phyloP scores from a whole-genome alignment of 1,284 basidiomycete species.

The Microbotryomycetes sp. region DNA sequence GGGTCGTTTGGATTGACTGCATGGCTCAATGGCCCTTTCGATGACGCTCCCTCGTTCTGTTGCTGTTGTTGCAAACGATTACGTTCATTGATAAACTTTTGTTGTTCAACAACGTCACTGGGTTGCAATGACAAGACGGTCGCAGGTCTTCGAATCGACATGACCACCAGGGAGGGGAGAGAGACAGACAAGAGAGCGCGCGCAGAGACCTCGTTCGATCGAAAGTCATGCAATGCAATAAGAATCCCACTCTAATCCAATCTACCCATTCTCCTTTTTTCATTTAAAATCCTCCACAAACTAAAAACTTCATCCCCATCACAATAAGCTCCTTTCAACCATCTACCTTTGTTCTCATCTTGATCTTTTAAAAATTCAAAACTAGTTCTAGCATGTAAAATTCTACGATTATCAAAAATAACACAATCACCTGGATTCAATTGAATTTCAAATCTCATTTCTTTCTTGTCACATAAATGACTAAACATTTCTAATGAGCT shows the following conservation, averaged over 20 bases:
- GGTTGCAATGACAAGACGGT: neutral
- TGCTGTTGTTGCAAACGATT: neutral
- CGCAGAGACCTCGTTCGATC: neutral
- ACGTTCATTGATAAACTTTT: neutral
- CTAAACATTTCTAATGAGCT: slow-evolving; percentile 51
- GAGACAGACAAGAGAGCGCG: neutral
- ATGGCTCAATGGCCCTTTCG: too few species aligned
- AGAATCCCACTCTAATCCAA: slow-evolving; percentile 8
- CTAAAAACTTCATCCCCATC: slow-evolving; percentile 37
- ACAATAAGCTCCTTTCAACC: slow-evolving; percentile 33
- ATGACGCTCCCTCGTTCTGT: neutral
- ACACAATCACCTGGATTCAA: slow-evolving; percentile 80
- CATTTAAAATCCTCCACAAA: slow-evolving; percentile 22
- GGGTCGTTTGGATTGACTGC: too few species aligned
- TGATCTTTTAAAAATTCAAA: slow-evolving; percentile 51
- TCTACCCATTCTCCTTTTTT: neutral
- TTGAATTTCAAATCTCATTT: slow-evolving; percentile 55
- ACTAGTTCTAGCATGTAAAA: slow-evolving; percentile 78
- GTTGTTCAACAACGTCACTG: neutral
- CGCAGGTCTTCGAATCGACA: neutral
- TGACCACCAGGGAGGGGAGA: neutral
- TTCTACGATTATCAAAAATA: slow-evolving; percentile 87
- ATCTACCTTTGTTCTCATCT: slow-evolving; percentile 27
- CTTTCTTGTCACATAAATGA: slow-evolving; percentile 55
- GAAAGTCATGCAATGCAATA: too few species aligned